Conservation (phyloP, 2,329 filamentous ascomycete species). For the Phialocephala subalpina region DNA sequence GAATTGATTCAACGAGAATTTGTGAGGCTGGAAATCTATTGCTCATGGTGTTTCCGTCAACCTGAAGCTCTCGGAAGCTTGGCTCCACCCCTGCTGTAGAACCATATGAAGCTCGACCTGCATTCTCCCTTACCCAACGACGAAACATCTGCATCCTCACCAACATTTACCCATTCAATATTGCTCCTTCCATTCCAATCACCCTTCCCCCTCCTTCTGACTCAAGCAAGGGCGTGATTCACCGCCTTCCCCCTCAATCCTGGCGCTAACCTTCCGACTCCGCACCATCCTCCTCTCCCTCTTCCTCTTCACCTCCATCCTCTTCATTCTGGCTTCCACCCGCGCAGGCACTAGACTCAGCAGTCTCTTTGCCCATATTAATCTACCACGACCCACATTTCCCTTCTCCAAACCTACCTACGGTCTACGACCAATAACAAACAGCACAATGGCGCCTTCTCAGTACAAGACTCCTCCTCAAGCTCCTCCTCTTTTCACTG, state of each 20-base stretch:
- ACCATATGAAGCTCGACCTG: neutral
- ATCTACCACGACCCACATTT: conserved; percentile 48
- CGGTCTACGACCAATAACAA: conserved; percentile 47
- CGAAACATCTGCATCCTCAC: neutral
- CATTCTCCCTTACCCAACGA: neutral
- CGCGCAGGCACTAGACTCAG: conserved; percentile 58
- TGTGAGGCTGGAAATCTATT: neutral
- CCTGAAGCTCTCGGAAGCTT: neutral
- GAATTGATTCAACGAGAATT: neutral
- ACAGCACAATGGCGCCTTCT: conserved; percentile 68
- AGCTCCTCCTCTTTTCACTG: conserved; percentile 78
- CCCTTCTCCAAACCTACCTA: conserved; percentile 26
- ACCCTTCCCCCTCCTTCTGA: too few relatives aligned
- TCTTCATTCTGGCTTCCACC: conserved; percentile 72
- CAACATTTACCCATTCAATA: neutral
- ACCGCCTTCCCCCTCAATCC: conserved; percentile 39
- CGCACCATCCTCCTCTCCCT: conserved; percentile 58
- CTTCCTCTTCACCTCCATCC: conserved; percentile 61
- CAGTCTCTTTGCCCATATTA: conserved; percentile 60
- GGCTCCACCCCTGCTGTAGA: neutral
- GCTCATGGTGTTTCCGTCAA: neutral
- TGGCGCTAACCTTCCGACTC: conserved; percentile 47
- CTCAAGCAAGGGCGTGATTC: conserved; percentile 9
- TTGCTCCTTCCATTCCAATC: neutral
- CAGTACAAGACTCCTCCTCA: conserved; percentile 80